A percentile compares a stretch with the other conserved stretches of the same genome.
phyloP scores from a whole-genome alignment of 805 yeast genomes.

The Kodamaea fukazawae region DNA sequence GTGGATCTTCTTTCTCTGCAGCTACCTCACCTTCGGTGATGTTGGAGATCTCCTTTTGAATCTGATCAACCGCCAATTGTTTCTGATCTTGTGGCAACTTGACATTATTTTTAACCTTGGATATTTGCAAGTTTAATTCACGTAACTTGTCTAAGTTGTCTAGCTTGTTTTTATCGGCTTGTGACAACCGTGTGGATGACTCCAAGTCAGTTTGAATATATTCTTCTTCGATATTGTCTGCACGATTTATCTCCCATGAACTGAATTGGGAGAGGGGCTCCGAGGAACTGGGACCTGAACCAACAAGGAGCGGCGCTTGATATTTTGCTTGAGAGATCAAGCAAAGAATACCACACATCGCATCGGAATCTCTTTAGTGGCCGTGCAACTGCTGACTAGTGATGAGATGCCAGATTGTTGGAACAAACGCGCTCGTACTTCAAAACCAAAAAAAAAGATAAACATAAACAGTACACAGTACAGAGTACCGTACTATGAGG shows the following conservation, averaged over 20 bases:
- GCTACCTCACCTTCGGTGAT: slow-evolving; percentile 9
- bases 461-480: slow-evolving; percentile 8
- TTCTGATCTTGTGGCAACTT: slow-evolving; percentile 19
- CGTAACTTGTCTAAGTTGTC: slow-evolving; percentile 25
- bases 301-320: not conserved
- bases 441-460: slow-evolving; percentile 1
- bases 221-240: not conserved
- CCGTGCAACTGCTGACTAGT: no score
- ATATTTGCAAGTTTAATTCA: slow-evolving; percentile 23
- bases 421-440: no score
- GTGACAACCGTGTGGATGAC: slow-evolving; percentile 1
- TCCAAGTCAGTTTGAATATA: slow-evolving; percentile 2
- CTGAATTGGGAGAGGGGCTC: no score
- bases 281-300: not conserved
- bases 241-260: slow-evolving; percentile 1
- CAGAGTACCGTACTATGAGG: no score
- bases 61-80: slow-evolving; percentile 6
- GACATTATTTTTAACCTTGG: slow-evolving; percentile 26
- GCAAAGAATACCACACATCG: slow-evolving; percentile 58
- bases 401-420: no score
- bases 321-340: slow-evolving; percentile 1
- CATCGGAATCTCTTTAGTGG: not conserved
- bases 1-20: slow-evolving; percentile 37
- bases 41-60: slow-evolving; percentile 2
- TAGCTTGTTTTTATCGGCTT: slow-evolving; percentile 26